phyloP scores from a whole-genome alignment of 495 filamentous ascomycete genomes.

The Oleoguttula mirabilis region DNA sequence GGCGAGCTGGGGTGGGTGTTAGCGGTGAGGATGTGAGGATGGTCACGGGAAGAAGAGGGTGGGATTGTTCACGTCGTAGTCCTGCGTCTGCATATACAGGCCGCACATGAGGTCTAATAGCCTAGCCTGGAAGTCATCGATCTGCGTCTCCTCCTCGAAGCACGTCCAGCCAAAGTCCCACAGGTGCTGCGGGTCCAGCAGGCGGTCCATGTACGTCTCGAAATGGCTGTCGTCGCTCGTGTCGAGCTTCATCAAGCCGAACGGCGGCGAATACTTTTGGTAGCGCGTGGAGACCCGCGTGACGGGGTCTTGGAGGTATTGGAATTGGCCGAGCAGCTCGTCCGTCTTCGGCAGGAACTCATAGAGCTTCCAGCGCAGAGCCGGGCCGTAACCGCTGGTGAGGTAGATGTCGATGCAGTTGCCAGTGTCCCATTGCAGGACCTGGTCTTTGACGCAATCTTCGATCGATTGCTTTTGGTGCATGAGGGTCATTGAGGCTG shows the following conservation, averaged over 20 bases:
- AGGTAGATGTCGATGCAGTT: conserved; percentile 14
- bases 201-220: conserved; percentile 23
- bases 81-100: conserved; percentile 19
- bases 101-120: conserved; percentile 26
- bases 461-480: conserved; percentile 26
- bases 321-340: conserved; percentile 23
- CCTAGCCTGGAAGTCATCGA: conserved; percentile 25
- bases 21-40: too few relatives aligned
- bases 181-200: conserved; percentile 7
- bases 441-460: conserved; percentile 23
- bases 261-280: conserved; percentile 26
- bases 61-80: too few relatives aligned
- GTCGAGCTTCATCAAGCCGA: conserved; percentile 28
- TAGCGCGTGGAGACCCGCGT: conserved; percentile 9
- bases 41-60: too few relatives aligned
- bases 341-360: conserved; percentile 26
- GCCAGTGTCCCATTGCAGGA: conserved; percentile 17
- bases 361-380: conserved; percentile 25
- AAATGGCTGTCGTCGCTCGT: conserved; percentile 25
- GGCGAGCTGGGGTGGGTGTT: conserved; percentile 5
- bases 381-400: conserved; percentile 16
- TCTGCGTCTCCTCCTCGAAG: conserved; percentile 23
- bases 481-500: conserved; percentile 25
- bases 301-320: conserved; percentile 24
- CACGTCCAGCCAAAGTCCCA: conserved; percentile 21